Base-by-base conservation (phyloP, 2,329 filamentous ascomycete species). In the Colletotrichum musae region DNA sequence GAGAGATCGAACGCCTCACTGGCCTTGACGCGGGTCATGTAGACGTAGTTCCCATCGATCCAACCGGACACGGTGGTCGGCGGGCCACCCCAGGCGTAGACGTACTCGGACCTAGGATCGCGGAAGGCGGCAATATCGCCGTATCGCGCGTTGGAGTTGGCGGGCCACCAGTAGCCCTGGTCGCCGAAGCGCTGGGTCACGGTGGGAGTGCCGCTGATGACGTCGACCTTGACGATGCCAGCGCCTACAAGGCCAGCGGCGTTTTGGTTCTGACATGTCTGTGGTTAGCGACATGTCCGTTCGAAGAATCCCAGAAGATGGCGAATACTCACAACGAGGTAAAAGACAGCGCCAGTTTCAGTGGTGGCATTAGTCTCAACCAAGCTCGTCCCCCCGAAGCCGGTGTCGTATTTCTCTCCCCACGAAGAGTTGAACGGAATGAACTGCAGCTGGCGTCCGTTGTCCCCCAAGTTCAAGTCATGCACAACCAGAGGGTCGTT, bases 311-410 rank as follows among this genome's bases (percentile, higher is more conserved):
- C 10, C 32, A 10, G 32, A 36, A 36, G 7, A 36, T 9, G 2
- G 10, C 7, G 7, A 36, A 3, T 2, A 67, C 77, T 73, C 66
- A 82, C 79, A 5, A 82, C 76, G 1, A 83, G 75, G 12, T 79
- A 81, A 60, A 78, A 81, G 0, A 82, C 68, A 6, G 76, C 80
- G 0, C 76, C 80, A 2, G 74, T 78, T 0, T 72, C 74, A 2
- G 60, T 69, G 2, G 72, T 70, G 1, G 67, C 58, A 43, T 80
- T 75, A 2, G 75, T 77, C 73, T 82, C 81, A 0, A 78, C 76
- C 5, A 83, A 64, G n/a, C 79, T 80, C 1, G 80, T 82, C 2
- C 81, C 81, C 1, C 81, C 81, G 50, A 83, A 82, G 0, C 80
- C 80, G 26, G 75, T 76, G 2, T 68, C 71, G 24, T 75, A 77